These are phyloP conservation scores for Capsicum chinense DNA, from an alignment of 257 asterid species.

Conservation along the genomic window DNA sequence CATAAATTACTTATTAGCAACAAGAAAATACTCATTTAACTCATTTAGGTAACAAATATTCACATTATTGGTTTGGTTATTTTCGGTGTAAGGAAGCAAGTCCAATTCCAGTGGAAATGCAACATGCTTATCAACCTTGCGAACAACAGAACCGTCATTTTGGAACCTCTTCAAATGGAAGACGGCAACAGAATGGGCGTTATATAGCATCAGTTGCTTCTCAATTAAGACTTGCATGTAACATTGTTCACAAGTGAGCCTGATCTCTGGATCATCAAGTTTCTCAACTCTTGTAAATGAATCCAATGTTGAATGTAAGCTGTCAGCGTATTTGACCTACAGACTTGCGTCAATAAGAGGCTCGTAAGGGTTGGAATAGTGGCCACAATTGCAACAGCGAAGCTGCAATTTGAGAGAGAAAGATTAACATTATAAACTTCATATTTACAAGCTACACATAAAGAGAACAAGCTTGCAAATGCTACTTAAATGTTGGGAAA, in stretches of 20 bases:
- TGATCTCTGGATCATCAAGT: conserved; percentile 72
- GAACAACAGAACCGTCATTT: conserved; percentile 42
- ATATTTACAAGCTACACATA: background rate
- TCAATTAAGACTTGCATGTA: conserved; percentile 68
- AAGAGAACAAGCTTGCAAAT: background rate
- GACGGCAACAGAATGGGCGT: conserved; percentile 45
- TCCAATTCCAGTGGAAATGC: conserved; percentile 71
- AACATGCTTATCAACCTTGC: conserved; percentile 75
- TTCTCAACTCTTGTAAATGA: conserved; percentile 83
- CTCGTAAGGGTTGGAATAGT: conserved; percentile 33
- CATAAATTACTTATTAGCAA: too few species aligned
- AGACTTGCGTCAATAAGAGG: conserved; percentile 75
- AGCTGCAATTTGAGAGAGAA: conserved; percentile 51
- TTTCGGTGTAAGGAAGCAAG: conserved; percentile 57
- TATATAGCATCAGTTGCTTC: conserved; percentile 74
- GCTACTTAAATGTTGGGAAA: background rate
- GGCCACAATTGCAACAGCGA: conserved; percentile 74
- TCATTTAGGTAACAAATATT: conserved; percentile 28
- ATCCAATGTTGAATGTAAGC: conserved; percentile 58
- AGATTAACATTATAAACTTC: background rate
- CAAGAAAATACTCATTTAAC: too few species aligned
- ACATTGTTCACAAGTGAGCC: conserved; percentile 75
- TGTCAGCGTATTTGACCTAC: conserved; percentile 71
- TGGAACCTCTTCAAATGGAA: too few species aligned
- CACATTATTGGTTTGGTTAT: conserved; percentile 45